These are phyloP conservation scores for Diaporthe longicolla DNA, from an alignment of 2,329 filamentous ascomycete genomes.

Conservation along the genomic window DNA sequence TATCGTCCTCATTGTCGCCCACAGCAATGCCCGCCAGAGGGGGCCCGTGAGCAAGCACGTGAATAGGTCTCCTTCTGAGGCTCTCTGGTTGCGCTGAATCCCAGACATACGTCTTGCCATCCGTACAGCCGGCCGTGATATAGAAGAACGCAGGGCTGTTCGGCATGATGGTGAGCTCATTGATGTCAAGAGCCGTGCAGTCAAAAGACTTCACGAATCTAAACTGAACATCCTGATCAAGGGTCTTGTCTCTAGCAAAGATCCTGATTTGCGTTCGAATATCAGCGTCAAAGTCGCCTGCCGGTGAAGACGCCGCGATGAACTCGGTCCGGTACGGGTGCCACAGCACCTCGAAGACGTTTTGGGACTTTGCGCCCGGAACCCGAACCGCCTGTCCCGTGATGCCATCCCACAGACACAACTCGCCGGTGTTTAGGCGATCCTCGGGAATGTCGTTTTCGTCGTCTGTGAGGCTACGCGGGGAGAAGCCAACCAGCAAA, in stretches of 20 bases:
- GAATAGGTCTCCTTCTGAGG: slow-evolving; percentile 67
- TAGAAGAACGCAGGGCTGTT: slow-evolving; percentile 66
- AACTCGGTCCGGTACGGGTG: slow-evolving; percentile 69
- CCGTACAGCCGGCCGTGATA: slow-evolving; percentile 72
- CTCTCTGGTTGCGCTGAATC: slow-evolving; percentile 60
- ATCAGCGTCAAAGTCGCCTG: slow-evolving; percentile 58
- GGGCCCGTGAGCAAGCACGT: slow-evolving; percentile 66
- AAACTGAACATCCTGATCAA: slow-evolving; percentile 54
- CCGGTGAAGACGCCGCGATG: slow-evolving; percentile 70
- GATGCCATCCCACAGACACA: slow-evolving; percentile 70
- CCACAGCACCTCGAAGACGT: slow-evolving; percentile 76
- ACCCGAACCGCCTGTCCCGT: slow-evolving; percentile 62
- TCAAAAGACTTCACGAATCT: slow-evolving; percentile 68
- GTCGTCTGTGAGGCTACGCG: slow-evolving; percentile 65
- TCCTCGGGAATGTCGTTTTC: slow-evolving; percentile 72
- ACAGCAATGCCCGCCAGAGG: slow-evolving; percentile 38
- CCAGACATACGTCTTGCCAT: slow-evolving; percentile 75
- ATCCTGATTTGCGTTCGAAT: slow-evolving; percentile 71
- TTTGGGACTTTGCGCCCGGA: slow-evolving; percentile 66
- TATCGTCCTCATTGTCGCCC: slow-evolving; percentile 60
- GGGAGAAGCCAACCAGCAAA: slow-evolving; percentile 74
- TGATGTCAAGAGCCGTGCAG: slow-evolving; percentile 72
- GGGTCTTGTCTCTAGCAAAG: slow-evolving; percentile 53
- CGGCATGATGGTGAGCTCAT: slow-evolving; percentile 71
- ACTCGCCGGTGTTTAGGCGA: slow-evolving; percentile 69